These are phyloP conservation scores for Geotrichum macrosporum DNA, from an alignment of 1,139 yeast genomes.

Conservation along the genomic window DNA sequence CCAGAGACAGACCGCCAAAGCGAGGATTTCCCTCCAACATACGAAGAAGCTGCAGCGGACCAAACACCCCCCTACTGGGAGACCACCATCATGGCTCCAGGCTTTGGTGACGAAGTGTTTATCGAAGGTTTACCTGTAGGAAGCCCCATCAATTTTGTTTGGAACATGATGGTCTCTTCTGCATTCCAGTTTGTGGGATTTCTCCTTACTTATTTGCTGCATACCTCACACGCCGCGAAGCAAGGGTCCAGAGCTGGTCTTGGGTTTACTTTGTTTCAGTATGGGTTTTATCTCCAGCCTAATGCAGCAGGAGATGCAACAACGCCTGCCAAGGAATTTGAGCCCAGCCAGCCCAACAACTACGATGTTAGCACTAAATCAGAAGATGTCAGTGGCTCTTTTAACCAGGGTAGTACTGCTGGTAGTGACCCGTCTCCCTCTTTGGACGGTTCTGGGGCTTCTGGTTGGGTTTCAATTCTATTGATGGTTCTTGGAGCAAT, in stretches of 20 bases:
- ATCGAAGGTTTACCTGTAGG: constrained; percentile 98
- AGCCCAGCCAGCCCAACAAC: constrained; percentile 40
- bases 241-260: constrained; percentile 93
- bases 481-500: constrained; percentile 66
- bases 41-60: constrained; percentile 94
- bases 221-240: constrained; percentile 95
- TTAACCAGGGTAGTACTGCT: constrained; percentile 29
- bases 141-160: constrained; percentile 72
- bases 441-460: constrained; percentile 9
- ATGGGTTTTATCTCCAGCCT: constrained; percentile 72
- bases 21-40: constrained; percentile 72
- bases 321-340: constrained; percentile 42
- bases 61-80: constrained; percentile 98
- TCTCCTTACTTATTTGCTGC: constrained; percentile 79
- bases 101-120: constrained; percentile 78
- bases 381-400: constrained; percentile 35
- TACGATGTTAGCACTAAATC: constrained; percentile 34
- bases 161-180: constrained; percentile 85
- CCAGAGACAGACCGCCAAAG: constrained; percentile 44
- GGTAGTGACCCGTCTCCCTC: constrained; percentile 24
- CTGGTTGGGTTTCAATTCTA: constrained; percentile 46
- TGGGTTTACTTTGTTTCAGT: constrained; percentile 76
- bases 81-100: constrained; percentile 76
- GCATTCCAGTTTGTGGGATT: constrained; percentile 95
- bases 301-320: constrained; percentile 37